Evolutionary conservation across 257 asterid genomes (phyloP), one percentile per base, ranked within the genome.

Genomic region (Fraxinus quadrangulata): DNA sequence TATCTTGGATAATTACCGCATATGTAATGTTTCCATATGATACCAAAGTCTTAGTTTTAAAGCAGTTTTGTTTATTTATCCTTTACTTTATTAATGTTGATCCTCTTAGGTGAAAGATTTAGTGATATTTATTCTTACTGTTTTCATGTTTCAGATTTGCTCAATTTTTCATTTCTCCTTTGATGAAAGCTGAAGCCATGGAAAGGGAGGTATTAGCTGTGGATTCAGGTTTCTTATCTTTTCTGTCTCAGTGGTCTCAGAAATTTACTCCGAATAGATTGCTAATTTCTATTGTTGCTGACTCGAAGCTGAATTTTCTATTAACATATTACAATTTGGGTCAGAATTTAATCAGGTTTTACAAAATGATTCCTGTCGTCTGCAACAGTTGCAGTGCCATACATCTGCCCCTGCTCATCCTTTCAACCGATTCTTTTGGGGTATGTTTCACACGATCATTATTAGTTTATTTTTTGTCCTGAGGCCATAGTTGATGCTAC

Each of bases 171-270:
- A 82, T 84, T 73, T 92, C 97, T 59, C 98, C 99, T 51, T 82
- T 96, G 80, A 92, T 92, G 67, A 93, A 96, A 87, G 92, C 95
- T 80, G 99, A 92, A 80, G 99, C 98, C 80, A 93, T 96, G 99
- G 99, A 93, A 73, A 88, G 98, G 78, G 99, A 96, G 90, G 89
- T 96, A 13, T 87, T 88, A 72, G 98, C 99, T 24, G 99, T 96
- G 49, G 97, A 96, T 81, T 96, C 99, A 83, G 99, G 99, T 95
- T 51, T 80, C 79, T 85, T 45, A 68, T 65, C 47, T 75, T 78
- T 80, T 71, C 19, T 67, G 19, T 70, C 69, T 59, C 67, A 65
- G 71, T 21, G 71, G 4, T 23, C 65, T 45, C 40, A 59, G 47
- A 71, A 37, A 42, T 49, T 65, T 23, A 14, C 16, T 51, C 33